Conservation (phyloP, 2,329 filamentous ascomycete genomes). For the Thermoascus crustaceus region DNA sequence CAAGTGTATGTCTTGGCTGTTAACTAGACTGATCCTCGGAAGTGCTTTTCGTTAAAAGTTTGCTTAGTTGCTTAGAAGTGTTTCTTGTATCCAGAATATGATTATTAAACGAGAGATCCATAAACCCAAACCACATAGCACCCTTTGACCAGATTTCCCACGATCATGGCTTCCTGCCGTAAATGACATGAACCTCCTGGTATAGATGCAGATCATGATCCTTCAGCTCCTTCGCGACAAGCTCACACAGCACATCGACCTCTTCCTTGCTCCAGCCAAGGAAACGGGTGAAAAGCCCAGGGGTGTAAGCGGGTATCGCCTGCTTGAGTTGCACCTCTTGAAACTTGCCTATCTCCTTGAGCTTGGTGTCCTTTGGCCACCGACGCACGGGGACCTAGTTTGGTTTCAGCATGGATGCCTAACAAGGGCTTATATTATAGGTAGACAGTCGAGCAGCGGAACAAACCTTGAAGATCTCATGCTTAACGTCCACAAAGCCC, state of each 20-base stretch:
- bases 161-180: slow-evolving; percentile 12
- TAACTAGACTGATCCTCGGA: too few species aligned
- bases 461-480: neutral
- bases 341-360: slow-evolving; percentile 45
- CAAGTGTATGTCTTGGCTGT: too few species aligned
- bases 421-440: neutral
- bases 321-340: slow-evolving; percentile 30
- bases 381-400: slow-evolving; percentile 40
- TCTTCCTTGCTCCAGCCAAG: slow-evolving; percentile 30
- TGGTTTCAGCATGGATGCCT: neutral
- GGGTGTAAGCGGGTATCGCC: slow-evolving; percentile 26
- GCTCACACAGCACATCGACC: slow-evolving; percentile 31
- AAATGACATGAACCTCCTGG: slow-evolving; percentile 22
- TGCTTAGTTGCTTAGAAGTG: too few species aligned
- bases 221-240: slow-evolving; percentile 30
- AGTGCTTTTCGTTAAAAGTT: too few species aligned
- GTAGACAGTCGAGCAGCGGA: too few species aligned
- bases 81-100: too few species aligned
- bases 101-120: too few species aligned
- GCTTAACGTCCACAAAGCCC: neutral
- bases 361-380: slow-evolving; percentile 45
- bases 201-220: slow-evolving; percentile 32
- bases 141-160: too few species aligned
- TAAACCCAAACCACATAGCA: too few species aligned
- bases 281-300: slow-evolving; percentile 32